These are phyloP conservation scores for Populus tomentosa DNA, from an alignment of 441 rosid species.

Conservation along the genomic window DNA sequence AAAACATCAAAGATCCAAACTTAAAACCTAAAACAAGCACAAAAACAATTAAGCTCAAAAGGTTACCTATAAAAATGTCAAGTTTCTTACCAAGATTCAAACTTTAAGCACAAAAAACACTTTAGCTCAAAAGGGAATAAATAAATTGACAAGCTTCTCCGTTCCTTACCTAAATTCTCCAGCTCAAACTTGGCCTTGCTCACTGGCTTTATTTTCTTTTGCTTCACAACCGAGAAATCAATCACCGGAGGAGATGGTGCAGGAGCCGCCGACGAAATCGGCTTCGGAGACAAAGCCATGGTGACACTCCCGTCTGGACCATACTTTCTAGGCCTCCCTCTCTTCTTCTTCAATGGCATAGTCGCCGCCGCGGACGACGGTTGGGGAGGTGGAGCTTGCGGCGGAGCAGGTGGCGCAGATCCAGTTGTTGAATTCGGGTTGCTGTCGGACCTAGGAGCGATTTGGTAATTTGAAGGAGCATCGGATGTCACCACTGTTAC, in stretches of 20 bases:
- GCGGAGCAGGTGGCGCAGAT: slow-evolving; percentile 34
- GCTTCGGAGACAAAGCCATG: slow-evolving; percentile 59
- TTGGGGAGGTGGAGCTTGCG: slow-evolving; percentile 23
- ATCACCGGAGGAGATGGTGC: slow-evolving; percentile 64
- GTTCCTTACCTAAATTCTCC: slow-evolving; percentile 59
- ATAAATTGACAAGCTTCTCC: background rate
- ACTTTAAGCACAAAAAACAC: background rate
- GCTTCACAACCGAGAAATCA: slow-evolving; percentile 80
- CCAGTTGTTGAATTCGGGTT: slow-evolving; percentile 36
- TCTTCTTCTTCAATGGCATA: slow-evolving; percentile 59
- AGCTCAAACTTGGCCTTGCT: slow-evolving; percentile 62
- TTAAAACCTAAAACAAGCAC: slow-evolving; percentile 3
- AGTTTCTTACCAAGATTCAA: slow-evolving; percentile 1
- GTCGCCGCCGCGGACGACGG: slow-evolving; percentile 21
- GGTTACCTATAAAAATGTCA: background rate
- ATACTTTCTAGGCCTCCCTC: slow-evolving; percentile 92
- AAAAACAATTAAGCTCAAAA: slow-evolving; percentile 6
- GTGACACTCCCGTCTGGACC: slow-evolving; percentile 63
- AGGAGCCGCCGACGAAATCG: slow-evolving; percentile 66
- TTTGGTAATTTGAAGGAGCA: slow-evolving; percentile 69
- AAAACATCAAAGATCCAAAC: slow-evolving; percentile 16
- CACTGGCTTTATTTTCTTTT: slow-evolving; percentile 60
- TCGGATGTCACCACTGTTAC: slow-evolving; percentile 87
- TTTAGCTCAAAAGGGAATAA: slow-evolving; percentile 5
- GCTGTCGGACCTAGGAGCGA: slow-evolving; percentile 69